Evolutionary conservation across 2,329 filamentous ascomycete genomes (phyloP).

Genomic region (Epichloe scottii): DNA sequence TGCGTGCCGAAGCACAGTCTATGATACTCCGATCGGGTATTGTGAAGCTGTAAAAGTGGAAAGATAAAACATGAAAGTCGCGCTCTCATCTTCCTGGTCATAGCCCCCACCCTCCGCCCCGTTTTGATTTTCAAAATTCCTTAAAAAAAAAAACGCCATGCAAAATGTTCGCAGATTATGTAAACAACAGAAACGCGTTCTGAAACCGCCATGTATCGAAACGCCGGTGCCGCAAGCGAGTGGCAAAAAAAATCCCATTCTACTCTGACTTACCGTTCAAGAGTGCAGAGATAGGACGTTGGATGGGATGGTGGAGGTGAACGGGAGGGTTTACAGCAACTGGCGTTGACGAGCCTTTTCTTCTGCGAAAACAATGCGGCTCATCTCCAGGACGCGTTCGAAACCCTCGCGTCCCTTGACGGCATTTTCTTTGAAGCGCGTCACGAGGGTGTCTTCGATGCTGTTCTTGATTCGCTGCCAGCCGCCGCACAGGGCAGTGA

Average conservation of each 20-base stretch:
- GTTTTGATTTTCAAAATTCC: background rate
- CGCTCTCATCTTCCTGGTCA: background rate
- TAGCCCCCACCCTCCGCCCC: background rate
- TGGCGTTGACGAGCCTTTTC: constrained; percentile 51
- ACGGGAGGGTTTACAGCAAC: background rate
- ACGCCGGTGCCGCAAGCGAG: background rate
- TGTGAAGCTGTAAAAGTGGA: background rate
- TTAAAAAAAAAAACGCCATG: background rate
- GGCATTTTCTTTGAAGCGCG: constrained; percentile 84
- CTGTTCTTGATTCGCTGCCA: constrained; percentile 96
- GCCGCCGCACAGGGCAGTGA: constrained; percentile 87
- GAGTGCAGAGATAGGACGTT: background rate
- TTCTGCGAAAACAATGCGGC: constrained; percentile 79
- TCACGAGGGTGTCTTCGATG: constrained; percentile 85
- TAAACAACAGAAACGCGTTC: background rate
- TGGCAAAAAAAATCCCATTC: background rate
- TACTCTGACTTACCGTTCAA: background rate
- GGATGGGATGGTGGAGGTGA: background rate
- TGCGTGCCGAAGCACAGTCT: background rate
- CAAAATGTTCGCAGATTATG: background rate
- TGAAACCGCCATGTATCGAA: background rate
- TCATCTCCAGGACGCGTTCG: constrained; percentile 88
- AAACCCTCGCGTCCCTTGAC: constrained; percentile 86
- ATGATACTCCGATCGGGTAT: constrained; percentile 1
- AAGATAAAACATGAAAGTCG: background rate